phyloP scores from a whole-genome alignment of 83 land plant genomes.

The Diphasiastrum complanatum region DNA sequence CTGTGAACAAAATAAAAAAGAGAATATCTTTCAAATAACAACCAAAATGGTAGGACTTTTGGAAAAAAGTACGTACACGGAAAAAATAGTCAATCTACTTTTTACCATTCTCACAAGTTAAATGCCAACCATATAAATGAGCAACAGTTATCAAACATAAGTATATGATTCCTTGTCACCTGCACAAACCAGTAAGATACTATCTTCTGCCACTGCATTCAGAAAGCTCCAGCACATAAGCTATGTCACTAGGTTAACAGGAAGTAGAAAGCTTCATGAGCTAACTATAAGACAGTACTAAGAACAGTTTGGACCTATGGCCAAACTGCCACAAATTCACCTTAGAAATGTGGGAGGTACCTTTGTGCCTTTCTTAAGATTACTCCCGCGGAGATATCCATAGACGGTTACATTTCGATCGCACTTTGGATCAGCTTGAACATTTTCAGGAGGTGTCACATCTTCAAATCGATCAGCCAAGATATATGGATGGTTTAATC shows the following conservation, averaged over 20 bases:
- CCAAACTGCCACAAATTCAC: background rate
- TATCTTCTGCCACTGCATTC: no score
- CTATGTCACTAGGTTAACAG: no score
- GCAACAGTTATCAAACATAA: no score
- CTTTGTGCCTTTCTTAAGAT: slow-evolving; percentile 85
- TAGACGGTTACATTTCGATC: slow-evolving; percentile 84
- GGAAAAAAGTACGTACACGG: background rate
- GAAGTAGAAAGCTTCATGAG: no score
- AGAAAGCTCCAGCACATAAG: no score
- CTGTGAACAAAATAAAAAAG: slow-evolving; percentile 30
- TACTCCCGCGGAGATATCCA: slow-evolving; percentile 95
- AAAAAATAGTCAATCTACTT: no score
- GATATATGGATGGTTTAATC: slow-evolving; percentile 77
- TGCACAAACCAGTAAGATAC: no score
- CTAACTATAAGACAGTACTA: no score
- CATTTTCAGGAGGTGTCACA: slow-evolving; percentile 79
- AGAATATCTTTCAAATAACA: background rate
- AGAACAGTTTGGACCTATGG: background rate
- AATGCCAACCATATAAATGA: no score
- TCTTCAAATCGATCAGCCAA: slow-evolving; percentile 97
- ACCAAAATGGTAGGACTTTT: no score
- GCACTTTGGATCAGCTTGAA: slow-evolving; percentile 67
- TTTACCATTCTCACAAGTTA: no score
- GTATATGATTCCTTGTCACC: no score
- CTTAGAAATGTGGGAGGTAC: slow-evolving; percentile 22